Percentiles rank a stretch among this genome's conserved stretches.
phyloP scores from a whole-genome alignment of 2,329 filamentous ascomycete genomes.

The Ceratocystis papillata region DNA sequence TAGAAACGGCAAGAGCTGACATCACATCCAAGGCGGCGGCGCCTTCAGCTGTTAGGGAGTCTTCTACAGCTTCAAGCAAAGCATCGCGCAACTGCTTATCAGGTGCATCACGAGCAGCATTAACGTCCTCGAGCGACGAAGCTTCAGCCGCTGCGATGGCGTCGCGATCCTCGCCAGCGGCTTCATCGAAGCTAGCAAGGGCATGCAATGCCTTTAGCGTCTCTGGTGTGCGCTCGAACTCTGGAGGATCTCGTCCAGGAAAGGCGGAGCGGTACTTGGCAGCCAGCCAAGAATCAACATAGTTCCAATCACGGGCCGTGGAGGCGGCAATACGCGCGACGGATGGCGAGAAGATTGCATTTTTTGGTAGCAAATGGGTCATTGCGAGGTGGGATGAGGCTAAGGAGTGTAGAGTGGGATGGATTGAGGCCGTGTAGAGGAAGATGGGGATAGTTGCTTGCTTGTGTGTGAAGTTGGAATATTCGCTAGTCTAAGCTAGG shows the following conservation, averaged over 20 bases:
- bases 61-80: slow-evolving; percentile 45
- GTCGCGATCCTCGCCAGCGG: slow-evolving; percentile 58
- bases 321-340: slow-evolving; percentile 64
- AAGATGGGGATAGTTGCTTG: background rate
- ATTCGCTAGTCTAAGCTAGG: too few relatives aligned
- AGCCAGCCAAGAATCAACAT: slow-evolving; percentile 72
- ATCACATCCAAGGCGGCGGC: slow-evolving; percentile 47
- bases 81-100: slow-evolving; percentile 28
- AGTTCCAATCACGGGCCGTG: slow-evolving; percentile 82
- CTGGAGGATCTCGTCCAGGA: slow-evolving; percentile 50
- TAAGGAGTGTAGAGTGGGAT: background rate
- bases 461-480: too few relatives aligned
- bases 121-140: slow-evolving; percentile 46
- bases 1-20: slow-evolving; percentile 40
- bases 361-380: slow-evolving; percentile 33
- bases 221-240: slow-evolving; percentile 77
- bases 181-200: slow-evolving; percentile 64
- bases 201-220: slow-evolving; percentile 66
- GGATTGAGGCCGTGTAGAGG: background rate
- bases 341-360: slow-evolving; percentile 57
- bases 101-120: slow-evolving; percentile 21
- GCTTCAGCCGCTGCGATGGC: slow-evolving; percentile 49
- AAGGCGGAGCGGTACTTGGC: slow-evolving; percentile 48
- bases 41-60: slow-evolving; percentile 46
- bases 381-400: slow-evolving; percentile 27